Evolutionary conservation across 371 early-diverging fungal genomes (phyloP), one percentile per base, ranked within the genome.

Genomic region (Sporodiniella umbellata): DNA sequence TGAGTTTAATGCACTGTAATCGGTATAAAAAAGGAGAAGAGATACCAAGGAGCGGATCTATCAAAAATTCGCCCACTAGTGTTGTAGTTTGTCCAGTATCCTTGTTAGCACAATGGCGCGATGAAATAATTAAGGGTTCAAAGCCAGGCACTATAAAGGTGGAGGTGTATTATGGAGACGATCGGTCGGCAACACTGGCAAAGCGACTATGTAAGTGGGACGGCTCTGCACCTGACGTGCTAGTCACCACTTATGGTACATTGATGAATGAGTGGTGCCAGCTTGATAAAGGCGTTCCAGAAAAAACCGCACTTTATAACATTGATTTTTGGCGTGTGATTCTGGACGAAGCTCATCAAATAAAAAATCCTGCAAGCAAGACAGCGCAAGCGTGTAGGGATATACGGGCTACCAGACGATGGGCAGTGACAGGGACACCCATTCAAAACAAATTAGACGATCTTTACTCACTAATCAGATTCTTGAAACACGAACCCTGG

Each of bases 401-500:
- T n/a, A 44, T 94, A 17, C 64, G 69, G 31, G 80, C 85, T n/a
- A 56, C 56, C 14, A 72, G 88, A 33, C 69, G 92, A 35, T 92
- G 94, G 88, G 83, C 86, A 0, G 74, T 94, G 0, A 89, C 90
- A 2, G 90, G 89, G 4, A 89, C 89, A 7, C 89, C 89, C 21
- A 85, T 89, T 33, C 80, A 81, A 65, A 85, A 83, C 61, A 88
- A 87, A 52, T 58, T 90, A 10, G 83, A 79, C 48, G 96, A 95
- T 63, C 60, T 95, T 6, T 95, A 78, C 73, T 78, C 92, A 4
- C 67, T 95, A 8, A 80, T 94, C 0, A 79, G 84, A 28, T 95
- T 92, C 57, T 70, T 95, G 15, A 78, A 79, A 21, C 65, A 85
- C 12, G 81, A 85, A 37, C 93, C 92, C 12, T 89, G 87, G 76